Conservation (phyloP, 2,329 filamentous ascomycete species). For the Penicillium sp. region DNA sequence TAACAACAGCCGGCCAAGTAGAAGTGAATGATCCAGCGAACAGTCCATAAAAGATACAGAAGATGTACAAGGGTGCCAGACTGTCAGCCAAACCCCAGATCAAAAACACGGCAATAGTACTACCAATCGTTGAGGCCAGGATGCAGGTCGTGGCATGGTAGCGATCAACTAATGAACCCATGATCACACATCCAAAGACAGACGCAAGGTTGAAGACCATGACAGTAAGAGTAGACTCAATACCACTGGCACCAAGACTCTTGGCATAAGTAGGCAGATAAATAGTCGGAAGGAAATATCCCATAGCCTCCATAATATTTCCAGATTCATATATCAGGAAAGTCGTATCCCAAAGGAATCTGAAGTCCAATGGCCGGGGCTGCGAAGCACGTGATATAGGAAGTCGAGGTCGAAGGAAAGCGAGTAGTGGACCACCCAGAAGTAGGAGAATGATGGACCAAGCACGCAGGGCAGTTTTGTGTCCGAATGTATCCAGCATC, state of each 20-base stretch:
- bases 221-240: conserved; percentile 29
- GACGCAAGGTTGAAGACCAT: conserved; percentile 34
- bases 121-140: conserved; percentile 44
- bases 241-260: conserved; percentile 22
- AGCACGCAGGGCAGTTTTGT: conserved; percentile 45
- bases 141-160: conserved; percentile 42
- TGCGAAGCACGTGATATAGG: conserved; percentile 29
- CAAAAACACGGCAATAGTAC: conserved; percentile 43
- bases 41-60: conserved; percentile 48
- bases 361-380: conserved; percentile 42
- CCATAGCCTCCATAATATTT: conserved; percentile 40
- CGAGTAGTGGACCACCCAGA: conserved; percentile 25
- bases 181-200: conserved; percentile 33
- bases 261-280: conserved; percentile 42
- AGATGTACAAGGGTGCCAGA: conserved; percentile 44
- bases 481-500: conserved; percentile 45
- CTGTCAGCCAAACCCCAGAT: conserved; percentile 50
- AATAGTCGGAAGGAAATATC: conserved; percentile 40
- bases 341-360: conserved; percentile 36
- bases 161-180: conserved; percentile 44
- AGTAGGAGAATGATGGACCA: conserved; percentile 39
- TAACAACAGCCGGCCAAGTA: conserved; percentile 49
- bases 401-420: conserved; percentile 45
- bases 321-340: conserved; percentile 52
- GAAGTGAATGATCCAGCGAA: conserved; percentile 47